phyloP scores from a whole-genome alignment of 768 basidiomycete species.

The Clavulina sp. region DNA sequence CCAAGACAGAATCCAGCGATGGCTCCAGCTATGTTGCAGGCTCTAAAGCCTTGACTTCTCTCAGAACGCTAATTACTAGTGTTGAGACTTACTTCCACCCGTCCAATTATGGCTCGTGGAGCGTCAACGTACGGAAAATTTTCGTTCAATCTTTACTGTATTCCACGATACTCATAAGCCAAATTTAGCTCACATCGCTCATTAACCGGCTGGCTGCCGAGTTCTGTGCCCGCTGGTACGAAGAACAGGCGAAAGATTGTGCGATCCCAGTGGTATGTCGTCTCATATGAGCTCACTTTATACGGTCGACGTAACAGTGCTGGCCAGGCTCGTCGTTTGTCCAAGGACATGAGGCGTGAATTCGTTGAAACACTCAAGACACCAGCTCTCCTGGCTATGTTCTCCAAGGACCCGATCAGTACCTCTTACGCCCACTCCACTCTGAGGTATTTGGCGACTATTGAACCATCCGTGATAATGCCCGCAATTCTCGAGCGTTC shows the following conservation, averaged over 20 bases:
- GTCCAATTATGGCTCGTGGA: slow-evolving; percentile 79
- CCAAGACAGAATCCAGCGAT: slow-evolving; percentile 20
- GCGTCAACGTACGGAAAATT: slow-evolving; percentile 31
- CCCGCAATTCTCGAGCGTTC: slow-evolving; percentile 82
- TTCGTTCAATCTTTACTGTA: slow-evolving; percentile 1
- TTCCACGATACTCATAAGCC: background rate
- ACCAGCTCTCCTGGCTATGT: slow-evolving; percentile 80
- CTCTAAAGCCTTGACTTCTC: slow-evolving; percentile 70
- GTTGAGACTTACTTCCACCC: slow-evolving; percentile 94
- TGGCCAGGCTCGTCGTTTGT: slow-evolving; percentile 42
- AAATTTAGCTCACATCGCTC: slow-evolving; percentile 41
- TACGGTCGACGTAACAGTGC: background rate
- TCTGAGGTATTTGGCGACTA: slow-evolving; percentile 54
- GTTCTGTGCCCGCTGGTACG: slow-evolving; percentile 61
- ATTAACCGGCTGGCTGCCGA: slow-evolving; percentile 55
- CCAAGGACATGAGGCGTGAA: slow-evolving; percentile 56
- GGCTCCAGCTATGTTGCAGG: slow-evolving; percentile 49
- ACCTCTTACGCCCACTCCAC: slow-evolving; percentile 67
- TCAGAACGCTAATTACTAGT: slow-evolving; percentile 77
- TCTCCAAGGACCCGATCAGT: slow-evolving; percentile 67
- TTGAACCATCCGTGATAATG: slow-evolving; percentile 76
- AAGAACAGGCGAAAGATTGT: slow-evolving; percentile 62
- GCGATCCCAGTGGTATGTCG: slow-evolving; percentile 52
- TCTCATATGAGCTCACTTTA: background rate
- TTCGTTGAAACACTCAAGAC: slow-evolving; percentile 73